Percentiles rank a stretch among this genome's conserved stretches.
Conservation (phyloP, 257 asterid genomes). For the Cynanchum wilfordii region DNA sequence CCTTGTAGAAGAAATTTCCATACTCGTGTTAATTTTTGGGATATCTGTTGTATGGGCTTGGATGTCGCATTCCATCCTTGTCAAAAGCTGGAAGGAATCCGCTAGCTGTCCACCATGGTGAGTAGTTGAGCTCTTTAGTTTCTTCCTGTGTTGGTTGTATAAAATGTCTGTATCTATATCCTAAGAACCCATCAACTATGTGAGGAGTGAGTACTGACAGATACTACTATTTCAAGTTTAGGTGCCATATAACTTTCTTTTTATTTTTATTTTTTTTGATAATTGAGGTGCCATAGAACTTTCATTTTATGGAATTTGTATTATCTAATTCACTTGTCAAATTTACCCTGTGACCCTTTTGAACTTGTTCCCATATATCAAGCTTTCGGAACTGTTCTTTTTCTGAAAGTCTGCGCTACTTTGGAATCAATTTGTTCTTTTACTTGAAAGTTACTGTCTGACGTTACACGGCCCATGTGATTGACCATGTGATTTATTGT, state of each 20-base stretch:
- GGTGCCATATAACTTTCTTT: too few species aligned
- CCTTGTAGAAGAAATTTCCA: too few species aligned
- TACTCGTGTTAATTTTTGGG: neutral
- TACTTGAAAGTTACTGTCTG: conserved; percentile 17
- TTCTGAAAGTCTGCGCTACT: neutral
- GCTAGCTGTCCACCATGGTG: neutral
- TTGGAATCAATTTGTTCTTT: conserved; percentile 1
- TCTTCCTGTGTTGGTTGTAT: neutral
- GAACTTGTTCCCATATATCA: neutral
- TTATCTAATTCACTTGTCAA: neutral
- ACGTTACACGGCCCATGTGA: conserved; percentile 25
- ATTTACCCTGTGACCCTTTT: neutral
- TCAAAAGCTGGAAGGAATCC: neutral
- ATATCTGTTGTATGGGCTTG: neutral
- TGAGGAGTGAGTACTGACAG: neutral
- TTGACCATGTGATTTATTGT: too few species aligned
- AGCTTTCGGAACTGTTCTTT: neutral
- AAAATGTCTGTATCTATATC: neutral
- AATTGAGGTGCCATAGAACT: neutral
- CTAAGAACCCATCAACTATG: neutral
- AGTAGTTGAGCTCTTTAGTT: neutral
- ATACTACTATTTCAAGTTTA: neutral
- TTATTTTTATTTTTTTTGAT: too few species aligned
- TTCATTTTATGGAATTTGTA: too few species aligned
- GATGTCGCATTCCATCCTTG: neutral